A percentile compares a stretch with the other conserved stretches of the same genome.
These are phyloP conservation scores for Paramecium pentaurelia DNA, from an alignment of 73 alveolate species.

Conservation along the genomic window DNA sequence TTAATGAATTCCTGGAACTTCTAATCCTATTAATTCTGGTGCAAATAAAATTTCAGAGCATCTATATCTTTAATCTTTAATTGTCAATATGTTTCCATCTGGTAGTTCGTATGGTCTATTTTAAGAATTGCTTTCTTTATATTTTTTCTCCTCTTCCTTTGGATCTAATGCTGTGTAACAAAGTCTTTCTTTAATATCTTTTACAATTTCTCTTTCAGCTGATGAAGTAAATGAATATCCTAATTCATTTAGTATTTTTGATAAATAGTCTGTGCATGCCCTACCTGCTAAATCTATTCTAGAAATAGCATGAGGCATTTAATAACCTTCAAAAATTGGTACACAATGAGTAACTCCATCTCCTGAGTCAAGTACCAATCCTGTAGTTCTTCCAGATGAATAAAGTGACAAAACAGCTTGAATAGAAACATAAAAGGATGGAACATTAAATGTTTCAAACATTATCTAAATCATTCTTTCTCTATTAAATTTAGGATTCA, in stretches of 20 bases:
- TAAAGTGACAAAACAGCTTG: conserved; percentile 86
- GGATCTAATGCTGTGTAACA: conserved; percentile 47
- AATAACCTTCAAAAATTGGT: conserved; percentile 88
- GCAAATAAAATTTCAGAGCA: conserved; percentile 86
- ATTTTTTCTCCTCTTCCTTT: conserved; percentile 17
- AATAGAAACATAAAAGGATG: conserved; percentile 83
- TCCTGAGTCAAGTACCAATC: conserved; percentile 92
- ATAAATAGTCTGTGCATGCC: conserved; percentile 80
- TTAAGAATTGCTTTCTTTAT: background rate
- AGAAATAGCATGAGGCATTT: conserved; percentile 87
- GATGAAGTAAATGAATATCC: conserved; percentile 75
- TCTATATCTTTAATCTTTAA: conserved; percentile 59
- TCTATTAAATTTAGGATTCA: conserved; percentile 83
- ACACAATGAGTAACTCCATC: conserved; percentile 88
- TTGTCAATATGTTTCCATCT: conserved; percentile 46
- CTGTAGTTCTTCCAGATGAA: conserved; percentile 93
- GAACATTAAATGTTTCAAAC: conserved; percentile 89
- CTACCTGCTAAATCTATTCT: conserved; percentile 92
- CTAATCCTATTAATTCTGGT: conserved; percentile 83
- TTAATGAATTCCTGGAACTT: conserved; percentile 85
- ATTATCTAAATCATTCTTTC: conserved; percentile 84
- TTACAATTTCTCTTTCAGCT: conserved; percentile 75
- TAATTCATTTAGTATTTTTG: conserved; percentile 72
- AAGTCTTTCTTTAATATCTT: conserved; percentile 50
- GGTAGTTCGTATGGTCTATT: conserved; percentile 56